Conservation (phyloP, 2,329 filamentous ascomycete species). For the Simplicillium aogashimaense region DNA sequence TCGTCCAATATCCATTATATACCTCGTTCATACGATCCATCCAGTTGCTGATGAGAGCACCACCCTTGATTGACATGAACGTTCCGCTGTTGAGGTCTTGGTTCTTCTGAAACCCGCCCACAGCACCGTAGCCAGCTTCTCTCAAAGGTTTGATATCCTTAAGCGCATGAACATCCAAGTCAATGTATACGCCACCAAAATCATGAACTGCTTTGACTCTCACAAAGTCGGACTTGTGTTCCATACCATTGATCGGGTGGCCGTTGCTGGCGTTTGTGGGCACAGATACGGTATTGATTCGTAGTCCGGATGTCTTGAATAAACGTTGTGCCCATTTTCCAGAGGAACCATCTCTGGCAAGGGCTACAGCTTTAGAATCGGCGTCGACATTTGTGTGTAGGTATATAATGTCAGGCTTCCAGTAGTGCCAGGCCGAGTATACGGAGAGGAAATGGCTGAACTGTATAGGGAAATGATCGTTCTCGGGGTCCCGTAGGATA, state of each 20-base stretch:
- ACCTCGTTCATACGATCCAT: constrained; percentile 10
- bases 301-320: constrained; percentile 8
- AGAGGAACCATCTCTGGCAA: constrained; percentile 1
- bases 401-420: constrained; percentile 12
- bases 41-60: constrained; percentile 1
- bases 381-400: constrained; percentile 14
- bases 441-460: constrained; percentile 14
- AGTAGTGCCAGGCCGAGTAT: constrained; percentile 10
- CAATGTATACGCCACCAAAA: constrained; percentile 9
- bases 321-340: constrained; percentile 13
- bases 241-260: constrained; percentile 5
- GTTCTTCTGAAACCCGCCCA: constrained; percentile 6
- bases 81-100: constrained; percentile 8
- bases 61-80: constrained; percentile 5
- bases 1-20: constrained; percentile 13
- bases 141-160: constrained; percentile 6
- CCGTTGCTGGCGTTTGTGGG: constrained; percentile 9
- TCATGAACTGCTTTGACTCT: constrained; percentile 9
- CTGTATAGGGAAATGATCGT: constrained; percentile 8
- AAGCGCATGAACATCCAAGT: constrained; percentile 8
- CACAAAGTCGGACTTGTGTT: constrained; percentile 14
- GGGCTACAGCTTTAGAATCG: not conserved
- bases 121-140: constrained; percentile 8
- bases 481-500: constrained; percentile 8
- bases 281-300: not conserved